phyloP scores from a whole-genome alignment of 176 grass and related monocot species.

The Triticum urartu region DNA sequence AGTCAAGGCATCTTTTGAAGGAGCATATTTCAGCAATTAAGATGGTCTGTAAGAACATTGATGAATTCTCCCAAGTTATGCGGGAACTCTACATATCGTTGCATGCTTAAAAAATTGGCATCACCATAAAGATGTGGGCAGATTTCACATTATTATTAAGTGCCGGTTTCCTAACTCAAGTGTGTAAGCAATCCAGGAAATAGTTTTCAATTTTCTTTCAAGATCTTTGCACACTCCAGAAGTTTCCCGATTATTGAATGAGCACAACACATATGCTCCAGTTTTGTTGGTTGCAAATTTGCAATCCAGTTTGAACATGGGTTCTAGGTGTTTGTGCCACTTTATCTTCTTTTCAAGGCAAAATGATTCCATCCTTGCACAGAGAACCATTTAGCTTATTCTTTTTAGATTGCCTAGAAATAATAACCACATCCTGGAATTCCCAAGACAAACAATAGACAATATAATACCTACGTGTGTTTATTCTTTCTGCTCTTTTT shows the following conservation, averaged over 20 bases:
- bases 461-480: conserved; percentile 12
- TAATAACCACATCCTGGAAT: conserved; percentile 25
- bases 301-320: conserved; percentile 33
- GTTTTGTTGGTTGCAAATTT: conserved; percentile 6
- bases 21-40: neutral
- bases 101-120: neutral
- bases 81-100: neutral
- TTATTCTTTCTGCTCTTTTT: conserved; percentile 26
- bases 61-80: conserved; percentile 15
- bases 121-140: neutral
- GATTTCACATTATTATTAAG: neutral
- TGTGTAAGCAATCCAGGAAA: neutral
- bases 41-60: neutral
- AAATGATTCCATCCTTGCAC: conserved; percentile 23
- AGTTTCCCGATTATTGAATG: neutral
- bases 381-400: conserved; percentile 25
- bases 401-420: conserved; percentile 40
- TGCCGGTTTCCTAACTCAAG: neutral
- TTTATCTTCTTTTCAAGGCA: conserved; percentile 50
- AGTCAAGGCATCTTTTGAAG: conserved; percentile 8
- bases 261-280: neutral
- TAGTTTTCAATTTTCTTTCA: conserved; percentile 3
- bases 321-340: conserved; percentile 32
- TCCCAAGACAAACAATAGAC: conserved; percentile 15
- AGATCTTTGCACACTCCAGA: conserved; percentile 1